A percentile compares a stretch with the other conserved stretches of the same genome.
These are phyloP conservation scores for Calocybe gambosa DNA, from an alignment of 1,284 basidiomycete genomes.

Conservation along the genomic window DNA sequence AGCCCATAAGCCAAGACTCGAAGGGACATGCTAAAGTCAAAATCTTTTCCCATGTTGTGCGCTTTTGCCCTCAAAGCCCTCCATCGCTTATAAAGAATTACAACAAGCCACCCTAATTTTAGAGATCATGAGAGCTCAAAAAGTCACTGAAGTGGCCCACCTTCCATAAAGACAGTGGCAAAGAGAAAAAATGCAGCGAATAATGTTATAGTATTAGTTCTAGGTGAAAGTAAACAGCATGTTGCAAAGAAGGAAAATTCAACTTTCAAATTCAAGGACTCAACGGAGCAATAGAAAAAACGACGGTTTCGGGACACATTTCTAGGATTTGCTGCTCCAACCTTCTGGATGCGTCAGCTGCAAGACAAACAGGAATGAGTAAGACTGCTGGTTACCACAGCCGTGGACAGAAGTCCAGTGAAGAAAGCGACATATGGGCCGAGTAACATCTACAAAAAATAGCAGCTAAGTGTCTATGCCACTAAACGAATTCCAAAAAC, in stretches of 20 bases:
- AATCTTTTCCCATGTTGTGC: conserved; percentile 18
- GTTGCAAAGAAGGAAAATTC: background rate
- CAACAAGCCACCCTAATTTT: conserved; percentile 30
- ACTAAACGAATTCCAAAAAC: conserved; percentile 9
- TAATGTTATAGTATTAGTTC: conserved; percentile 34
- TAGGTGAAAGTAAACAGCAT: background rate
- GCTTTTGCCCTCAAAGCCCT: conserved; percentile 20
- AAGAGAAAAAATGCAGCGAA: conserved; percentile 33
- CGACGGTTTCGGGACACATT: conserved; percentile 38
- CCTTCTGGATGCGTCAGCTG: conserved; percentile 19
- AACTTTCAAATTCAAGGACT: conserved; percentile 31
- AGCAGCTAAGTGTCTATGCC: background rate
- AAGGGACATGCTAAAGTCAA: conserved; percentile 37
- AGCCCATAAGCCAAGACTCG: conserved; percentile 38
- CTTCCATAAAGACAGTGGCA: conserved; percentile 14
- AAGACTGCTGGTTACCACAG: conserved; percentile 22
- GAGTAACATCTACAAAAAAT: conserved; percentile 30
- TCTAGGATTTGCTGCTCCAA: conserved; percentile 31
- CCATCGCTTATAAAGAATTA: conserved; percentile 34
- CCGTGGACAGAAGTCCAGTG: conserved; percentile 32
- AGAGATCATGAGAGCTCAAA: background rate
- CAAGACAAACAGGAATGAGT: background rate
- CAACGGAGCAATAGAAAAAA: conserved; percentile 45
- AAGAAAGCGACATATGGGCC: conserved; percentile 37
- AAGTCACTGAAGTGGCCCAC: conserved; percentile 1